These are phyloP conservation scores for Carex sylvatica DNA, from an alignment of 202 grass and related monocot genomes.

Conservation along the genomic window DNA sequence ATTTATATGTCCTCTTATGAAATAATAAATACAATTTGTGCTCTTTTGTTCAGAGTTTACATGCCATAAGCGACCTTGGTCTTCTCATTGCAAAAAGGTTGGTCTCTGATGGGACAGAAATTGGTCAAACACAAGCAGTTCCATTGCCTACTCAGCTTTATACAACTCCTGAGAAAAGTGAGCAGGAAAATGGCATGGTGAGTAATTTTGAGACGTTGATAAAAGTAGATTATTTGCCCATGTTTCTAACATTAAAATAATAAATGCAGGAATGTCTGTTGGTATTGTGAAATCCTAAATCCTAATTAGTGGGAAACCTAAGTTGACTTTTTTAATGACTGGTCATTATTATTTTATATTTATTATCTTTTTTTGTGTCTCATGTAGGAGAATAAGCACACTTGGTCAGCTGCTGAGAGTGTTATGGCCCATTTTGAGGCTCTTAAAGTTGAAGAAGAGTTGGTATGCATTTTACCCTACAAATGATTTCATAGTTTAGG, in stretches of 20 bases:
- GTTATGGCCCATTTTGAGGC: slow-evolving; percentile 77
- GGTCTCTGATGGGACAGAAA: slow-evolving; percentile 44
- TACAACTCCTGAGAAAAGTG: slow-evolving; percentile 37
- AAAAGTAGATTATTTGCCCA: neutral
- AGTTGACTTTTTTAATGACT: neutral
- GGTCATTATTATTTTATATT: slow-evolving; percentile 3
- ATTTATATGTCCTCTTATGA: slow-evolving; percentile 6
- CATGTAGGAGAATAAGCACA: slow-evolving; percentile 51
- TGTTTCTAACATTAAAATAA: neutral
- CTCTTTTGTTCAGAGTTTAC: slow-evolving; percentile 59
- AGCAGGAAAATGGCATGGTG: slow-evolving; percentile 63
- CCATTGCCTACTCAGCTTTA: slow-evolving; percentile 69
- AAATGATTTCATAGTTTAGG: slow-evolving; percentile 14
- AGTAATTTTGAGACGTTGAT: slow-evolving; percentile 39
- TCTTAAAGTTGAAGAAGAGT: slow-evolving; percentile 57
- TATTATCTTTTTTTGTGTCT: slow-evolving; percentile 37
- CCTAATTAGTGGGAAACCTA: neutral
- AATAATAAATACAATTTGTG: slow-evolving; percentile 11
- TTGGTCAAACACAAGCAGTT: slow-evolving; percentile 53
- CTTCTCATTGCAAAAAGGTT: slow-evolving; percentile 70
- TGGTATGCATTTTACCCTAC: slow-evolving; percentile 36
- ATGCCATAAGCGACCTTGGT: slow-evolving; percentile 94
- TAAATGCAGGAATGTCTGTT: neutral
- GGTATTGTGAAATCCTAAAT: neutral
- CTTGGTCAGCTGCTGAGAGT: slow-evolving; percentile 70